Percentiles rank a stretch among this genome's conserved stretches.
Evolutionary conservation across 345 rosid genomes (phyloP).

Genomic region (Camelina laxa): DNA sequence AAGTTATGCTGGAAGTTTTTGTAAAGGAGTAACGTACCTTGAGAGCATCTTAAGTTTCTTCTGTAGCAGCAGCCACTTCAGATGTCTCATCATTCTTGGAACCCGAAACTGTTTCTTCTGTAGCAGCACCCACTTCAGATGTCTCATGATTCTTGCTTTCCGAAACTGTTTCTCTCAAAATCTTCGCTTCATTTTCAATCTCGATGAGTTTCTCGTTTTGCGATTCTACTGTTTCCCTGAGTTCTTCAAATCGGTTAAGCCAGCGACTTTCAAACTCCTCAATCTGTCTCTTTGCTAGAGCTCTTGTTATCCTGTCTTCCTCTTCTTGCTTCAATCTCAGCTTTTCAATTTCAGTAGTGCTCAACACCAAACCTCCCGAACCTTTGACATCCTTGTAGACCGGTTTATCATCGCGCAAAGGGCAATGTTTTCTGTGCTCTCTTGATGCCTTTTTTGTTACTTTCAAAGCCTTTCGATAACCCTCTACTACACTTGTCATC

Average conservation of each 20-base stretch:
- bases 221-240: conserved; percentile 39
- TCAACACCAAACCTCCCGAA: conserved; percentile 78
- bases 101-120: conserved; percentile 41
- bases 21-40: conserved; percentile 32
- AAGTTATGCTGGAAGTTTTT: not conserved
- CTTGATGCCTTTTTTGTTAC: conserved; percentile 62
- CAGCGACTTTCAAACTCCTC: conserved; percentile 59
- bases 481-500: conserved; percentile 71
- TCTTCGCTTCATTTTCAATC: conserved; percentile 52
- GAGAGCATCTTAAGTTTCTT: conserved; percentile 41
- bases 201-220: conserved; percentile 45
- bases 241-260: conserved; percentile 44
- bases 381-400: conserved; percentile 79
- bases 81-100: conserved; percentile 40
- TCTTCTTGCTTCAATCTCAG: conserved; percentile 65
- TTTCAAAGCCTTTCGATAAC: conserved; percentile 81
- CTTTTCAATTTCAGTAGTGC: conserved; percentile 69
- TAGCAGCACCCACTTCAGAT: conserved; percentile 34
- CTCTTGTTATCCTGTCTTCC: conserved; percentile 59
- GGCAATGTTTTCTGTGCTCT: conserved; percentile 65
- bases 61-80: conserved; percentile 38
- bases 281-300: conserved; percentile 51
- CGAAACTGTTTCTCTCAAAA: conserved; percentile 47
- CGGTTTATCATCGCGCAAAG: conserved; percentile 56
- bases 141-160: conserved; percentile 43